Conservation (phyloP, 306 rosid genomes). For the Lithocarpus polystachyus region DNA sequence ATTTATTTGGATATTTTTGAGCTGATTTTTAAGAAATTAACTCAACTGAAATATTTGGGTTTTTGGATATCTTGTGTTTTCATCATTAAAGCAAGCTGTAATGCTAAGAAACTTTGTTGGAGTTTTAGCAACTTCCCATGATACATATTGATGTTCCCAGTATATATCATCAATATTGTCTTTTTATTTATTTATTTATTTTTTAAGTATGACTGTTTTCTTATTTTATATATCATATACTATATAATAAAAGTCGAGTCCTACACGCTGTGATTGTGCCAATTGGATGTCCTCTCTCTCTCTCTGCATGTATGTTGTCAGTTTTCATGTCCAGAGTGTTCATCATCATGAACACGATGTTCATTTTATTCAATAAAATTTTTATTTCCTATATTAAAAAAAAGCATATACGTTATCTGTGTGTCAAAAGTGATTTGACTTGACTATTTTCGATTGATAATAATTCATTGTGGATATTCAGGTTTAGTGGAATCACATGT, state of each 20-base stretch:
- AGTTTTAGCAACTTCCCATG: neutral
- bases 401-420: too few relatives aligned
- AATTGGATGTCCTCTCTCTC: neutral
- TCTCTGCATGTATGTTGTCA: neutral
- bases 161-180: neutral
- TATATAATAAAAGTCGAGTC: too few relatives aligned
- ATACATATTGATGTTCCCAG: neutral
- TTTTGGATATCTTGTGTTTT: neutral
- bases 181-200: neutral
- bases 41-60: neutral
- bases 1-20: neutral
- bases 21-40: neutral
- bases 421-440: neutral
- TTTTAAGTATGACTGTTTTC: too few relatives aligned
- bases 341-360: too few relatives aligned
- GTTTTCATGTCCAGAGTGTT: too few relatives aligned
- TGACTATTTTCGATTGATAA: neutral
- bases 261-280: too few relatives aligned
- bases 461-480: constrained; percentile 22
- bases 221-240: too few relatives aligned
- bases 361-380: too few relatives aligned
- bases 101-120: neutral
- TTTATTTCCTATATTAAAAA: too few relatives aligned
- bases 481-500: constrained; percentile 91
- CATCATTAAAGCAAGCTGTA: neutral